A percentile compares a stretch with the other conserved stretches of the same genome.
Evolutionary conservation across 2,329 filamentous ascomycete species (phyloP).

Genomic region (Aureobasidium sp.): DNA sequence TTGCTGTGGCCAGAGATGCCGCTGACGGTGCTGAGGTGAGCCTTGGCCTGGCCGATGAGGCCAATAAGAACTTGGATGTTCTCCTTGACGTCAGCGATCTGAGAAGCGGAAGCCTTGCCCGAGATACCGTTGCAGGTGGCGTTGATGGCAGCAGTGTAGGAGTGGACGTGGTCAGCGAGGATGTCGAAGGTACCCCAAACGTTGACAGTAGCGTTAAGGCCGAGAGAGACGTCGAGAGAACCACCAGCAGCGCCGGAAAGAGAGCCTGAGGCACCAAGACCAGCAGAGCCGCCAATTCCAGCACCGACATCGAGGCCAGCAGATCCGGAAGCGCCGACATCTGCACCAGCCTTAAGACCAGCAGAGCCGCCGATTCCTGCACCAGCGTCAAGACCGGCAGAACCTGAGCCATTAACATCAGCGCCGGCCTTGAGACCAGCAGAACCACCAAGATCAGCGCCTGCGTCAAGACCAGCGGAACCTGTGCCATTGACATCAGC

Average conservation of each 20-base stretch:
- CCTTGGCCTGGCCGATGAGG: constrained; percentile 9
- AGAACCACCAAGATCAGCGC: constrained; percentile 16
- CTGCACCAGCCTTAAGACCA: constrained; percentile 22
- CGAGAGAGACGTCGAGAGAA: constrained; percentile 1
- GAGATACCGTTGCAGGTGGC: constrained; percentile 1
- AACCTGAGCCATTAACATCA: not conserved
- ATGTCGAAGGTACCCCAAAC: constrained; percentile 10
- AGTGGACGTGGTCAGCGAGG: constrained; percentile 8
- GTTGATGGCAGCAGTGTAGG: constrained; percentile 8
- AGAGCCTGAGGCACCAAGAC: not conserved
- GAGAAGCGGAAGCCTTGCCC: not conserved
- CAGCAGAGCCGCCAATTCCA: not conserved
- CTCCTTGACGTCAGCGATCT: constrained; percentile 9
- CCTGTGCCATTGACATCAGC: constrained; percentile 17
- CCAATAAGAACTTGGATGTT: constrained; percentile 2
- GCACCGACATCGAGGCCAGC: not conserved
- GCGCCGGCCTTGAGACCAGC: constrained; percentile 28
- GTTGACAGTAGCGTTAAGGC: constrained; percentile 3
- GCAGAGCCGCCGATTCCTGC: not conserved
- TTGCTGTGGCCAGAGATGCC: constrained; percentile 4
- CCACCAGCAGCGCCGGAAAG: constrained; percentile 1
- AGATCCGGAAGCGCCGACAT: not conserved
- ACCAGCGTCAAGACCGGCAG: constrained; percentile 32
- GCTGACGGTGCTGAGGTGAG: not conserved
- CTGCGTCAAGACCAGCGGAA: constrained; percentile 18